Evolutionary conservation across 257 asterid species (phyloP).

Genomic region (Capsicum pubescens): DNA sequence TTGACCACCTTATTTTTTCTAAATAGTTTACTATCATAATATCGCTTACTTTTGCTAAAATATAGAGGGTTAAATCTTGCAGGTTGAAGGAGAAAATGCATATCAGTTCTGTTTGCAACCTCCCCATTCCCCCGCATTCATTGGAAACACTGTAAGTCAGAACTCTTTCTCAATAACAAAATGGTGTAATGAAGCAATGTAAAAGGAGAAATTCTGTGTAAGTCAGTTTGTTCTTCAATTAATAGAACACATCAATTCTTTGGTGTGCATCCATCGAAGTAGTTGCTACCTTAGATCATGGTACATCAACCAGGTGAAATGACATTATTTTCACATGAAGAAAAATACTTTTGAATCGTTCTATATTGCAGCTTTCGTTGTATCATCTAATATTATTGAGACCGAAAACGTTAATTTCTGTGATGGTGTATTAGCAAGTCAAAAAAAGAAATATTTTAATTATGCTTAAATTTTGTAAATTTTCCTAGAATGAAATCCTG

Average conservation of each 20-base stretch:
- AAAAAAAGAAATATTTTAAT: background rate
- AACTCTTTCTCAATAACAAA: background rate
- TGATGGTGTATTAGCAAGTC: conserved; percentile 5
- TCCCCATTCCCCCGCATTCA: conserved; percentile 87
- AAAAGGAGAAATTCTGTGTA: background rate
- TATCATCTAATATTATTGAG: conserved; percentile 18
- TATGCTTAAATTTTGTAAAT: background rate
- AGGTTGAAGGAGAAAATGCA: conserved; percentile 80
- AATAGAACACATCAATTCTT: background rate
- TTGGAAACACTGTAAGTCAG: conserved; percentile 89
- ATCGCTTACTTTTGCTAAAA: background rate
- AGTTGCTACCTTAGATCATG: background rate
- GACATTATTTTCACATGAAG: conserved; percentile 10
- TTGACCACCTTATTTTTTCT: conserved; percentile 26
- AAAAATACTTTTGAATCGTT: background rate
- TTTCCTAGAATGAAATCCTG: conserved; percentile 7
- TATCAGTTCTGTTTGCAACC: conserved; percentile 96
- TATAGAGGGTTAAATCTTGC: conserved; percentile 31
- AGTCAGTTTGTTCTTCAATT: conserved; percentile 23
- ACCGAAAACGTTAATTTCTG: background rate
- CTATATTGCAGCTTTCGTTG: background rate
- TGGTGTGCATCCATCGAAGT: background rate
- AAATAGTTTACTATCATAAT: background rate
- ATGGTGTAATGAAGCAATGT: conserved; percentile 3
- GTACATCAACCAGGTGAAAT: background rate